A percentile compares a stretch with the other conserved stretches of the same genome.
Evolutionary conservation across 2,329 filamentous ascomycete species (phyloP).

Genomic region (Bipolaris bicolor): DNA sequence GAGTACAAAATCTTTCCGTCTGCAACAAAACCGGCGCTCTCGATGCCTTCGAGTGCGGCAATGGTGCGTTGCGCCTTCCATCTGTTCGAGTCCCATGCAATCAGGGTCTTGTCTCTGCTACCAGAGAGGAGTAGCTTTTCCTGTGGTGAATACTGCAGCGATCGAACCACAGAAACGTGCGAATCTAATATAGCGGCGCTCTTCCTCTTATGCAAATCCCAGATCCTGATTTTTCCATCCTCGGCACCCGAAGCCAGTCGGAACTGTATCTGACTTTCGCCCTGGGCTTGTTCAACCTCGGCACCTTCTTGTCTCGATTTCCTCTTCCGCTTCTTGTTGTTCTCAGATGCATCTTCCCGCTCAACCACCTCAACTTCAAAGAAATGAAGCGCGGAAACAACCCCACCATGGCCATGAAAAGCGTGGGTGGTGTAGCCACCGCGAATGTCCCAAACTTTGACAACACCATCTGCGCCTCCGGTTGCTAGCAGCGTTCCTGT

Average conservation of each 20-base stretch:
- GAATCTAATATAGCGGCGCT: slow-evolving; percentile 81
- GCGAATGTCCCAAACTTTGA: slow-evolving; percentile 95
- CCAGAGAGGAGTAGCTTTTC: slow-evolving; percentile 81
- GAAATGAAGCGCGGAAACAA: slow-evolving; percentile 90
- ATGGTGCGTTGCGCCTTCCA: slow-evolving; percentile 85
- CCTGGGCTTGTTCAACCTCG: slow-evolving; percentile 49
- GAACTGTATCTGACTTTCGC: slow-evolving; percentile 66
- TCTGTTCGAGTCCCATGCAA: slow-evolving; percentile 84
- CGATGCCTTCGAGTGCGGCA: slow-evolving; percentile 83
- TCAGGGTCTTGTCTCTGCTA: slow-evolving; percentile 90
- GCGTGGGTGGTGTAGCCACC: slow-evolving; percentile 93
- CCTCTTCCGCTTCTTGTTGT: slow-evolving; percentile 47
- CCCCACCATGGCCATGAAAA: slow-evolving; percentile 88
- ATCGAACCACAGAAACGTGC: slow-evolving; percentile 93
- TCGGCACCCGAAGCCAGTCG: slow-evolving; percentile 89
- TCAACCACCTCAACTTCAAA: slow-evolving; percentile 71
- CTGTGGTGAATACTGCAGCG: slow-evolving; percentile 77
- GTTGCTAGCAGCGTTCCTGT: slow-evolving; percentile 91
- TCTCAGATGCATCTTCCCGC: slow-evolving; percentile 53
- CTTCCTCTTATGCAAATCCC: slow-evolving; percentile 85
- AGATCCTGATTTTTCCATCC: slow-evolving; percentile 89
- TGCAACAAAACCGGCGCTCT: slow-evolving; percentile 79
- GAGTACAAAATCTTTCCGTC: slow-evolving; percentile 77
- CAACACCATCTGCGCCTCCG: slow-evolving; percentile 87
- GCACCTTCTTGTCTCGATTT: slow-evolving; percentile 55